phyloP scores from a whole-genome alignment of 2,329 filamentous ascomycete species.

The Teratosphaeria gauchensis region DNA sequence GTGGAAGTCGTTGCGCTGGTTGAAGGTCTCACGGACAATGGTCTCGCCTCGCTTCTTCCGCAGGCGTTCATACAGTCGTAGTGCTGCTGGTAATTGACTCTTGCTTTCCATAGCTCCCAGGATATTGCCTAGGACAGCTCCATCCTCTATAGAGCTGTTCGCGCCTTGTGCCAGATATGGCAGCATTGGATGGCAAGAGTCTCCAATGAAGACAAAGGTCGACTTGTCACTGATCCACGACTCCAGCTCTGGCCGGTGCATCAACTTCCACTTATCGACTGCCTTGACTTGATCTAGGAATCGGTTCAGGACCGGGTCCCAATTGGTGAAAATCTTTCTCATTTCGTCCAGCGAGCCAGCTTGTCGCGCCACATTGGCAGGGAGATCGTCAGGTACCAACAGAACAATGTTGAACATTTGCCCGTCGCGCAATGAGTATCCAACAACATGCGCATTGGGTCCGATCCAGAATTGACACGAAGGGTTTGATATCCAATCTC shows the following conservation, averaged over 20 bases:
- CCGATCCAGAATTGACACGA: conserved; percentile 55
- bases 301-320: conserved; percentile 50
- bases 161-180: conserved; percentile 54
- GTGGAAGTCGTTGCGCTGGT: conserved; percentile 33
- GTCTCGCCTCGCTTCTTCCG: conserved; percentile 41
- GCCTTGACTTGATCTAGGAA: conserved; percentile 44
- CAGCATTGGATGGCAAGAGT: conserved; percentile 56
- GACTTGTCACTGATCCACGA: conserved; percentile 46
- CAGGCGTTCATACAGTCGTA: conserved; percentile 37
- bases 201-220: conserved; percentile 46
- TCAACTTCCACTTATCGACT: conserved; percentile 62
- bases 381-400: conserved; percentile 54
- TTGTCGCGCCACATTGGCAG: conserved; percentile 42
- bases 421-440: conserved; percentile 51
- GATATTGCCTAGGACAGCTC: conserved; percentile 52
- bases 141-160: conserved; percentile 59
- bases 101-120: conserved; percentile 41
- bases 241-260: conserved; percentile 46
- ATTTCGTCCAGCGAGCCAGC: conserved; percentile 52
- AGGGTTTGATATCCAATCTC: conserved; percentile 43
- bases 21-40: conserved; percentile 55
- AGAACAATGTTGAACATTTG: conserved; percentile 57
- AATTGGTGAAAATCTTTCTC: conserved; percentile 48
- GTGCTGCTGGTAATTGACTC: conserved; percentile 28
- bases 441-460: conserved; percentile 50